Conservation (phyloP, 768 basidiomycete species). For the Gelatoporia subvermispora region DNA sequence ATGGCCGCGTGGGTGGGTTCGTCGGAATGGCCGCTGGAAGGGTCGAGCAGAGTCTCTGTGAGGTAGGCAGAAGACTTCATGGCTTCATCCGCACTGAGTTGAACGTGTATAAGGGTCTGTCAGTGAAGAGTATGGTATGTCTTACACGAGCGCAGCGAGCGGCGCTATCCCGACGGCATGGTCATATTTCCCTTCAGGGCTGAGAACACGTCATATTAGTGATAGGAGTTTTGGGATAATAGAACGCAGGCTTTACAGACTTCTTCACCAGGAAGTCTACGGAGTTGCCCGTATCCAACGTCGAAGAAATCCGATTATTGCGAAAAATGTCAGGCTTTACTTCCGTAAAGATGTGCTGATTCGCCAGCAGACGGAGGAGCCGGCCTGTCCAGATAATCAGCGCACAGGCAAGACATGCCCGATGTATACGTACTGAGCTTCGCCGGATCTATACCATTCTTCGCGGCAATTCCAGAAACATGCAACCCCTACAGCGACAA, state of each 20-base stretch:
- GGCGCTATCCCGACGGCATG: constrained; percentile 14
- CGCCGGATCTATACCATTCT: constrained; percentile 8
- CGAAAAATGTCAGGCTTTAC: constrained; percentile 22
- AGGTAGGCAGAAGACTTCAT: constrained; percentile 1
- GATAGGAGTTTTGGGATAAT: no score
- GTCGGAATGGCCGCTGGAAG: constrained; percentile 12
- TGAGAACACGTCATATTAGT: no score
- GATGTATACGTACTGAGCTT: constrained; percentile 2
- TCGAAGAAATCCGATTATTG: constrained; percentile 20
- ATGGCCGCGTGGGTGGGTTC: constrained; percentile 13
- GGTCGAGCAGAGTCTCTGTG: constrained; percentile 17
- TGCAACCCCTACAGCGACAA: constrained; percentile 42
- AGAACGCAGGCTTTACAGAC: no score
- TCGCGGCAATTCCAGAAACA: constrained; percentile 32
- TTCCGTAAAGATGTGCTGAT: constrained; percentile 26
- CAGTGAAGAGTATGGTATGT: neutral
- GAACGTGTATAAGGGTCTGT: constrained; percentile 2
- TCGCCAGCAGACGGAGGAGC: constrained; percentile 26
- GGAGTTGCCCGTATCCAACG: constrained; percentile 24
- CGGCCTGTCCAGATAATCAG: no score
- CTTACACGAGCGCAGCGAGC: constrained; percentile 9
- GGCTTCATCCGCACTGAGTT: constrained; percentile 16
- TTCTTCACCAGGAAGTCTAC: no score
- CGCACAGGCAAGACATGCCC: no score
- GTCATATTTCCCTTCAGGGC: constrained; percentile 14